These are phyloP conservation scores for Barnettozyma californica DNA, from an alignment of 805 yeast species.

Conservation along the genomic window DNA sequence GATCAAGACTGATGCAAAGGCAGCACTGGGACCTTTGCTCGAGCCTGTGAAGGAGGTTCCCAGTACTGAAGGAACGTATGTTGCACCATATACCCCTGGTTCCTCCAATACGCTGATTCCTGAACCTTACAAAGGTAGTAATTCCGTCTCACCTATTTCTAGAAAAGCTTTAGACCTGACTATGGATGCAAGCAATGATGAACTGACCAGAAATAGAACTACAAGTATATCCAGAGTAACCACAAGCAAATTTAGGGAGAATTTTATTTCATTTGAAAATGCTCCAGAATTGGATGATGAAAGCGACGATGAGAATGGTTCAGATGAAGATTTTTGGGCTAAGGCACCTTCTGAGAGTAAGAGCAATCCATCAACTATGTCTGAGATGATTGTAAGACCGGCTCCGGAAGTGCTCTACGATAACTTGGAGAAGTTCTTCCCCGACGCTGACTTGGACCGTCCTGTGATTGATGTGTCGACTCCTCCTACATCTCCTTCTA, in stretches of 20 bases:
- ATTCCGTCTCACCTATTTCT: conserved; percentile 20
- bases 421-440: conserved; percentile 87
- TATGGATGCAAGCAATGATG: not conserved
- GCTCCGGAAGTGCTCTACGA: conserved; percentile 92
- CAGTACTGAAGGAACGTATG: conserved; percentile 22
- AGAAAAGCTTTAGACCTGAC: conserved; percentile 16
- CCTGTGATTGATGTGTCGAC: conserved; percentile 75
- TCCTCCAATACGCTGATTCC: conserved; percentile 38
- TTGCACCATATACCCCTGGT: conserved; percentile 38
- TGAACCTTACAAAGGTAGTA: conserved; percentile 32
- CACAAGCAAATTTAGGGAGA: conserved; percentile 56
- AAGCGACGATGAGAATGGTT: conserved; percentile 30
- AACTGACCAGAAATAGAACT: not conserved
- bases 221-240: not conserved
- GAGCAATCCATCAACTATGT: conserved; percentile 25
- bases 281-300: conserved; percentile 50
- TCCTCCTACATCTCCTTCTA: conserved; percentile 51
- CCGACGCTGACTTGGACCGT: conserved; percentile 85
- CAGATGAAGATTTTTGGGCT: conserved; percentile 59
- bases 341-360: conserved; percentile 32
- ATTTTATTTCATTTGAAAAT: conserved; percentile 65
- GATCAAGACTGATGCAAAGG: conserved; percentile 6
- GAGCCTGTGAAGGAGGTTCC: conserved; percentile 22
- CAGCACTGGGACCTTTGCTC: conserved; percentile 7
- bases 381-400: conserved; percentile 77